Evolutionary conservation across 768 basidiomycete genomes (phyloP).

Genomic region (Lactifluus volemus): DNA sequence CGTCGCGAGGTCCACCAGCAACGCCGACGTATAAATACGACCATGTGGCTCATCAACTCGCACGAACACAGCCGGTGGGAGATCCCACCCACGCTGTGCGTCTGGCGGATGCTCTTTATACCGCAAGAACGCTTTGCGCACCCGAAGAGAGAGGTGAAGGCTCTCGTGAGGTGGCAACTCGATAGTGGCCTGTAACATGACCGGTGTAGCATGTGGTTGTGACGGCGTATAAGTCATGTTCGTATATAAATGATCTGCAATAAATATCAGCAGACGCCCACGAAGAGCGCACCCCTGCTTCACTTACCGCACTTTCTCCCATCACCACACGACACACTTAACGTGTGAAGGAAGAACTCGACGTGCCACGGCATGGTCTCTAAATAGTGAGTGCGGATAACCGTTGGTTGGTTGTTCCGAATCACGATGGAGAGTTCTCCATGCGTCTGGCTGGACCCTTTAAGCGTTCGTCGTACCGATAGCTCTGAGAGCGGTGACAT

Average conservation of each 20-base stretch:
- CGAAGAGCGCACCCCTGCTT: neutral
- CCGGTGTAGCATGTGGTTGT: constrained; percentile 61
- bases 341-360: constrained; percentile 78
- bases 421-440: constrained; percentile 65
- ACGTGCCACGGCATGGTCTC: constrained; percentile 94
- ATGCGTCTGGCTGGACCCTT: constrained; percentile 65
- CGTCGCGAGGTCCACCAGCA: constrained; percentile 91
- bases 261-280: constrained; percentile 1
- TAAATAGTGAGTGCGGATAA: constrained; percentile 55
- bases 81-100: constrained; percentile 90
- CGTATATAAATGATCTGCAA: constrained; percentile 52
- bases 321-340: constrained; percentile 39
- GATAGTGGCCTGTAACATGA: constrained; percentile 64
- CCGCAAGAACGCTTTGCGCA: constrained; percentile 76
- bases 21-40: constrained; percentile 68
- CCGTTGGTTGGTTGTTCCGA: constrained; percentile 43
- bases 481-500: constrained; percentile 41
- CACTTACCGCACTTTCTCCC: constrained; percentile 39
- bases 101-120: constrained; percentile 97
- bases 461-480: constrained; percentile 60
- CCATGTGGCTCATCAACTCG: constrained; percentile 25
- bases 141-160: constrained; percentile 58
- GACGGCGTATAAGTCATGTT: constrained; percentile 61
- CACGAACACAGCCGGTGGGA: constrained; percentile 76
- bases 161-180: constrained; percentile 61